phyloP scores from a whole-genome alignment of 2,329 filamentous ascomycete species.

The Penicillium brasilianum region DNA sequence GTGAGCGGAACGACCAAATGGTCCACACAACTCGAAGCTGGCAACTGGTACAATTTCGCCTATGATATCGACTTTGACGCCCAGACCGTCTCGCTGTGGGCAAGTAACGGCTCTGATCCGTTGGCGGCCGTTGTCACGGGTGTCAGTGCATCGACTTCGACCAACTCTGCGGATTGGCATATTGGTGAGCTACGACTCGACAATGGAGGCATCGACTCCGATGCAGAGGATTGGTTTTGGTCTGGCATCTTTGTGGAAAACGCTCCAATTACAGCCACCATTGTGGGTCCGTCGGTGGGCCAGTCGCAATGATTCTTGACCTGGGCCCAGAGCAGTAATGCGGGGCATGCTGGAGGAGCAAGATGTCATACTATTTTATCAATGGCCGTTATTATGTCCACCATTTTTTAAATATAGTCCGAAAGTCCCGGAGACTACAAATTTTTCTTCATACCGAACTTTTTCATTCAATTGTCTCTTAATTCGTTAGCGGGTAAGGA shows the following conservation, averaged over 20 bases:
- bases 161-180: constrained; percentile 75
- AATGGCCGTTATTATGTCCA: not conserved
- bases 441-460: not conserved
- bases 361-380: not conserved
- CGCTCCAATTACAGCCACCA: constrained; percentile 51
- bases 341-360: not conserved
- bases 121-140: constrained; percentile 65
- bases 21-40: constrained; percentile 65
- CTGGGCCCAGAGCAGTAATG: not conserved
- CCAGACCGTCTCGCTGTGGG: constrained; percentile 69
- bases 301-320: not conserved
- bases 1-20: constrained; percentile 66
- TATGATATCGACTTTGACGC: constrained; percentile 73
- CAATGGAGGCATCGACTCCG: constrained; percentile 57
- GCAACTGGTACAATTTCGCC: constrained; percentile 75
- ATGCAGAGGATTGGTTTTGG: constrained; percentile 71
- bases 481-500: not conserved
- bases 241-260: constrained; percentile 73
- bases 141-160: constrained; percentile 64
- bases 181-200: constrained; percentile 71
- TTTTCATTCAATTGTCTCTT: not conserved
- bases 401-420: too few relatives aligned
- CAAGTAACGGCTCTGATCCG: constrained; percentile 65
- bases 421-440: not conserved
- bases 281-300: constrained; percentile 39